phyloP scores from a whole-genome alignment of 176 grass and related monocot genomes.

The Oryza longistaminata region DNA sequence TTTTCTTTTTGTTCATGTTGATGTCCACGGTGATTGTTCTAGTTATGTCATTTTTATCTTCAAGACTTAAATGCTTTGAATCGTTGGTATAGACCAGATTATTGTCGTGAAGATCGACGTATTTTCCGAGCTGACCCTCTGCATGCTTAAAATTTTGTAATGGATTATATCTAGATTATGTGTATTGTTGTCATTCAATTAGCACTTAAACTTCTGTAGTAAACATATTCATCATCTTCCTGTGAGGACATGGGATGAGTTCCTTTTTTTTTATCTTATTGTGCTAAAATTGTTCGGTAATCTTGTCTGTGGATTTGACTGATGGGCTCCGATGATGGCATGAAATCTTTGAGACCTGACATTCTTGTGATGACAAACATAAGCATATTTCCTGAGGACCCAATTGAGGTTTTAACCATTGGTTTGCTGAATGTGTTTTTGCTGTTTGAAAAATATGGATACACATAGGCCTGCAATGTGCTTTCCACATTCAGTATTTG shows the following conservation, averaged over 20 bases:
- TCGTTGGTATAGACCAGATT: background rate
- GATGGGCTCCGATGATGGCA: slow-evolving; percentile 27
- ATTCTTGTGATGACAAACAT: slow-evolving; percentile 32
- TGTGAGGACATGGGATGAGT: background rate
- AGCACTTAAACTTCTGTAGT: too few species aligned
- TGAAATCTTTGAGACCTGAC: slow-evolving; percentile 45
- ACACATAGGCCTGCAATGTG: background rate
- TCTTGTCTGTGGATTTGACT: background rate
- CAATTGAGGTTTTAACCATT: background rate
- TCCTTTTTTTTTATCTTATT: background rate
- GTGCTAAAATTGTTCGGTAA: background rate
- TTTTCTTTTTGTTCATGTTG: background rate
- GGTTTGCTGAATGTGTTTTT: background rate
- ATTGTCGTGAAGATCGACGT: background rate
- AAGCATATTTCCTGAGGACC: slow-evolving; percentile 33
- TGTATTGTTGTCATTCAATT: background rate
- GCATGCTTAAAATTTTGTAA: background rate
- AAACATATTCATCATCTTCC: background rate
- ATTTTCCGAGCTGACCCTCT: too few species aligned
- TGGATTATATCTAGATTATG: background rate
- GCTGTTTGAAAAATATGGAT: background rate
- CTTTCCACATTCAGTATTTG: background rate
- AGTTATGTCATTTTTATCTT: background rate
- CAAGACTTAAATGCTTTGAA: background rate
- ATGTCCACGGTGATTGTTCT: background rate